Base-by-base conservation (phyloP, 345 rosid species). In the Rhizophora mangle region DNA sequence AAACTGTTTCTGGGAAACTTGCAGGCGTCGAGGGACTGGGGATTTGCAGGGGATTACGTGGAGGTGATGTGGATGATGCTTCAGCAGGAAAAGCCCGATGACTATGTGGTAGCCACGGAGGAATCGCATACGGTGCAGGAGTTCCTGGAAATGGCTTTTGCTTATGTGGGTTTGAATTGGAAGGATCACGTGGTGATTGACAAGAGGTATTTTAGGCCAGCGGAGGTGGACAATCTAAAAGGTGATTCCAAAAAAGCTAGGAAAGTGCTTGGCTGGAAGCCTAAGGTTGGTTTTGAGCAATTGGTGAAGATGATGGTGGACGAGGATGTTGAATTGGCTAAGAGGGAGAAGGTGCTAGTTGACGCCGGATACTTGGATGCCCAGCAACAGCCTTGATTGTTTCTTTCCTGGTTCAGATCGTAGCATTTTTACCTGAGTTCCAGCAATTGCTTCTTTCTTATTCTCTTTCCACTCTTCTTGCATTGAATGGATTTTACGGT, bases 61-160 rank as follows among this genome's bases (percentile, higher is more conserved):
- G 96, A 94, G 80, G 98, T 97, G 16, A 91, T 94, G 98, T 94
- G 97, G 97, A 34, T 94, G 90, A 94, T 94, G 98, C 65, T 94
- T 74, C 98, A 94, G 81, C 97, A 94, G 58, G 97, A 89, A 77
- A 86, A 88, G 82, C 87, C 97, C 0, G 96, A 89, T 10, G 98
- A 94, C 71, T 94, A 91, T 66, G 98, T 94, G 62, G 96, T 91
- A 13, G 98, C 97, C 2, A 94, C 97, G 7, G 97, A 91, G 89
- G 95, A 91, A 39, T 83, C 96, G 16, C 98, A 91, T 52, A 83
- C 96, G 3, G 97, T 91, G 68, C 88, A 94, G 81, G 96, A 94
- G 80, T 94, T 94, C 76, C 74, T 94, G 68, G 86, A 88, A 52
- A 93, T 85, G 65, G 89, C 97, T 0, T 92, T 92, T 43, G 89